phyloP scores from a whole-genome alignment of 345 rosid genomes.

The Mangifera indica region DNA sequence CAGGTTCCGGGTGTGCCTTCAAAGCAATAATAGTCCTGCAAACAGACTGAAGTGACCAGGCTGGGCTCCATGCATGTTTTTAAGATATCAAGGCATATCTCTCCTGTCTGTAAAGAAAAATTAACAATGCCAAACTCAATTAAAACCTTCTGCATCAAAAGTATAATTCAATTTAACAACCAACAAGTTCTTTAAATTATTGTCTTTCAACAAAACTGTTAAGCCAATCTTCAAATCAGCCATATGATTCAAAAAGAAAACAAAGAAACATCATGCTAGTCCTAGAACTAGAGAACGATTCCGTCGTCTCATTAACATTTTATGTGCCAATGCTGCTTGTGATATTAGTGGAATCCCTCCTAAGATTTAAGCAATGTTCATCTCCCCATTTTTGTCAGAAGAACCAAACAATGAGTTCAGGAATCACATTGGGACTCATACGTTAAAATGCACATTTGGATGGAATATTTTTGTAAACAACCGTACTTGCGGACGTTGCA shows the following conservation, averaged over 20 bases:
- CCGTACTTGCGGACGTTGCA: constrained; percentile 99
- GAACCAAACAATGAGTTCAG: background rate
- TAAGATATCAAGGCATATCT: constrained; percentile 95
- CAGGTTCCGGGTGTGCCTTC: constrained; percentile 99
- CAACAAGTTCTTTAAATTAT: background rate
- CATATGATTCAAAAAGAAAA: constrained; percentile 4
- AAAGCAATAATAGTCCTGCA: constrained; percentile 95
- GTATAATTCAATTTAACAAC: background rate
- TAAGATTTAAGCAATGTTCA: background rate
- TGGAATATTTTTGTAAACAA: constrained; percentile 96
- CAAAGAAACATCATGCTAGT: background rate
- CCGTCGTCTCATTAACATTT: no score
- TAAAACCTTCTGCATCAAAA: background rate
- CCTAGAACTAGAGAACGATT: no score
- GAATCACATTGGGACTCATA: constrained; percentile 17
- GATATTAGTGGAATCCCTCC: background rate
- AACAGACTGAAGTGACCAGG: constrained; percentile 99
- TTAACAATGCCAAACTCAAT: constrained; percentile 4
- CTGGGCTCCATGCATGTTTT: constrained; percentile 99
- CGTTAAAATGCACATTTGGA: constrained; percentile 99
- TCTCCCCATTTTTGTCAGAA: background rate
- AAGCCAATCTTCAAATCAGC: background rate
- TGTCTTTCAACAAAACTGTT: background rate
- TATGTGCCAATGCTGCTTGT: background rate
- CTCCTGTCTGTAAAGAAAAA: constrained; percentile 67